Evolutionary conservation across 2,329 filamentous ascomycete genomes (phyloP).

Genomic region (Aphanoascus verrucosus): DNA sequence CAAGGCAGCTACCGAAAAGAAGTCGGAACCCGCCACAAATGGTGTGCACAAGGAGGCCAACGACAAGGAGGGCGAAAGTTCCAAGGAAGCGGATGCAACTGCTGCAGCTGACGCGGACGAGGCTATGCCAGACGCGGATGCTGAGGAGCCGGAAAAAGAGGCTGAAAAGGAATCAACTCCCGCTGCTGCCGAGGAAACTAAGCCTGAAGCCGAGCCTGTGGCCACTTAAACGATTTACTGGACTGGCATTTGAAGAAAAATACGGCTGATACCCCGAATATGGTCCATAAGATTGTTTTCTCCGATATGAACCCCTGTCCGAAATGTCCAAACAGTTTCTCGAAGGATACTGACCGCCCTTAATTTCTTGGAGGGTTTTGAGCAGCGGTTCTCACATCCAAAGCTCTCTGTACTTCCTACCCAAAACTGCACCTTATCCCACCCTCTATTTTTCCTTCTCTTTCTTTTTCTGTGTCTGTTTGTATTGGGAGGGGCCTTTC

Average conservation of each 20-base stretch:
- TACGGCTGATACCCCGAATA: background rate
- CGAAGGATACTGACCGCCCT: too few relatives aligned
- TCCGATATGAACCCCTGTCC: too few relatives aligned
- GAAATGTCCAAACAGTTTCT: too few relatives aligned
- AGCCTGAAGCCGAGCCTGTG: slow-evolving; percentile 6
- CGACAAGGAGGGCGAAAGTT: slow-evolving; percentile 21
- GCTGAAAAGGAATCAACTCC: slow-evolving; percentile 4
- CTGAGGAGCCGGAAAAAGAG: slow-evolving; percentile 9
- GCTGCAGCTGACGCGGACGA: slow-evolving; percentile 15
- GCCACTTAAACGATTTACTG: background rate
- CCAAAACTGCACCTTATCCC: slow-evolving; percentile 7
- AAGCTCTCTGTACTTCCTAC: background rate
- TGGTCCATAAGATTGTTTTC: too few relatives aligned
- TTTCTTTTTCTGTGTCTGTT: too few relatives aligned
- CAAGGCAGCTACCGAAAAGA: slow-evolving; percentile 20
- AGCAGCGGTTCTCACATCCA: background rate
- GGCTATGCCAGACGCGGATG: slow-evolving; percentile 15
- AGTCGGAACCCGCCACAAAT: slow-evolving; percentile 28
- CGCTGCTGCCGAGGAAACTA: background rate
- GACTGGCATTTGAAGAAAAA: background rate
- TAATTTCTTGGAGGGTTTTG: background rate
- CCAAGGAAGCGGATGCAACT: slow-evolving; percentile 20
- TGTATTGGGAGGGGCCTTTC: background rate
- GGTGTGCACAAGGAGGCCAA: slow-evolving; percentile 25
- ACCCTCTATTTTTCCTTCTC: slow-evolving; percentile 17